phyloP scores from a whole-genome alignment of 2,329 filamentous ascomycete species.

The Amauroascus verrucosus region DNA sequence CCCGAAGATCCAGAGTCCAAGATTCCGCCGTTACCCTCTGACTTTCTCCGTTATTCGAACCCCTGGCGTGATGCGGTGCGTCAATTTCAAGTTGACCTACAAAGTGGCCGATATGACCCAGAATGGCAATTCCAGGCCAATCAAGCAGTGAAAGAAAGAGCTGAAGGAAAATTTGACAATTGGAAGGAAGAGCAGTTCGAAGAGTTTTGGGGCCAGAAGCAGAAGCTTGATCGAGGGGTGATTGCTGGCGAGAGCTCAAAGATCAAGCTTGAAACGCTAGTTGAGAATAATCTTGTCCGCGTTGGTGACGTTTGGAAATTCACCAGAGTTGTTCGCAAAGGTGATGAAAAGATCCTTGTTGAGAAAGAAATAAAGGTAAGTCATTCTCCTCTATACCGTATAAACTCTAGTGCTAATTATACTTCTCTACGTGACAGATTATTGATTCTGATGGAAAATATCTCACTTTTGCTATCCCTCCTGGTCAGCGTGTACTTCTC shows the following conservation, averaged over 20 bases:
- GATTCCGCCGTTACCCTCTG: slow-evolving; percentile 32
- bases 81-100: slow-evolving; percentile 47
- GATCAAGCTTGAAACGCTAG: slow-evolving; percentile 31
- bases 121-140: slow-evolving; percentile 48
- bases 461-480: slow-evolving; percentile 33
- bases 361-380: slow-evolving; percentile 37
- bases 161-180: slow-evolving; percentile 46
- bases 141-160: slow-evolving; percentile 43
- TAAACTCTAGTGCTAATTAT: neutral
- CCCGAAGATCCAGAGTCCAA: slow-evolving; percentile 24
- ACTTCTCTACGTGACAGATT: slow-evolving; percentile 21
- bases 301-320: slow-evolving; percentile 36
- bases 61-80: slow-evolving; percentile 45
- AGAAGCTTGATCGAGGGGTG: slow-evolving; percentile 27
- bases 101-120: slow-evolving; percentile 46
- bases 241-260: slow-evolving; percentile 36
- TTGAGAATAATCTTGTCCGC: slow-evolving; percentile 28
- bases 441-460: slow-evolving; percentile 24
- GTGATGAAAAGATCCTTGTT: slow-evolving; percentile 23
- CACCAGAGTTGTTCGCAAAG: slow-evolving; percentile 19
- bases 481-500: slow-evolving; percentile 30
- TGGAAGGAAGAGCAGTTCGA: slow-evolving; percentile 48
- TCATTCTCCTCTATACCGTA: neutral
- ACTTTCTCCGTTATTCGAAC: slow-evolving; percentile 36
- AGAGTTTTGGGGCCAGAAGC: slow-evolving; percentile 49